phyloP scores from a whole-genome alignment of 2,329 filamentous ascomycete genomes.

The Neocatenulostroma microsporum region DNA sequence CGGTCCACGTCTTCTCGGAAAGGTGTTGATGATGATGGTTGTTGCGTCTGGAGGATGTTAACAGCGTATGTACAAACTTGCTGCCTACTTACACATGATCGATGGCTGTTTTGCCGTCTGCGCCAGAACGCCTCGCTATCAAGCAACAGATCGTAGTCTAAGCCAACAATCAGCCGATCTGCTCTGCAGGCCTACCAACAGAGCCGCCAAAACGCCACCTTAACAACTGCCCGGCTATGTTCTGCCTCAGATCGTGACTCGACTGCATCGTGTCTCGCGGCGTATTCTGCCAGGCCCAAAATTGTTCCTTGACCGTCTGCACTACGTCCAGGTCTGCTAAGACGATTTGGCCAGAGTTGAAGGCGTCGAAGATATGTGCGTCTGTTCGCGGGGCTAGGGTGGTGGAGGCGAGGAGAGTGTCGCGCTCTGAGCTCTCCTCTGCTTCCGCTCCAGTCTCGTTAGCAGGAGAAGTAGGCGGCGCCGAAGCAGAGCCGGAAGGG shows the following conservation, averaged over 20 bases:
- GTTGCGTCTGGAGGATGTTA: too few species aligned
- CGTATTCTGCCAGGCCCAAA: slow-evolving; percentile 31
- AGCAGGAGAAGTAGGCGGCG: too few species aligned
- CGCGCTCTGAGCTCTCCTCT: slow-evolving; percentile 12
- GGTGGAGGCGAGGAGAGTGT: slow-evolving; percentile 14
- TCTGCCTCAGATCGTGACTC: slow-evolving; percentile 6
- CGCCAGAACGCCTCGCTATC: too few species aligned
- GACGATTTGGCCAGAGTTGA: slow-evolving; percentile 41
- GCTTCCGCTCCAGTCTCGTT: too few species aligned
- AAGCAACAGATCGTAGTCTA: slow-evolving; percentile 8
- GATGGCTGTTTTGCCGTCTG: too few species aligned
- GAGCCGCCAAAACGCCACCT: slow-evolving; percentile 11
- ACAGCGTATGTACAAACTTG: too few species aligned
- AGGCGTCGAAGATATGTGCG: slow-evolving; percentile 35
- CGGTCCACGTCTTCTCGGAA: too few species aligned
- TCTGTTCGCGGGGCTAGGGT: slow-evolving; percentile 23
- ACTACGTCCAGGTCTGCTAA: slow-evolving; percentile 38
- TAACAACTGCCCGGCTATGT: slow-evolving; percentile 11
- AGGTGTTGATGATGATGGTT: too few species aligned
- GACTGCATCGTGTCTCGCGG: slow-evolving; percentile 8
- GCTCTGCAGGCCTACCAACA: slow-evolving; percentile 2
- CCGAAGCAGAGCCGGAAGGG: slow-evolving; percentile 14
- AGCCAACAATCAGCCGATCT: slow-evolving; percentile 4
- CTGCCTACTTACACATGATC: too few species aligned
- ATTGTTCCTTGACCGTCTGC: slow-evolving; percentile 36